Conservation (phyloP, 352 stramenopile genomes). For the Pythium sp. region DNA sequence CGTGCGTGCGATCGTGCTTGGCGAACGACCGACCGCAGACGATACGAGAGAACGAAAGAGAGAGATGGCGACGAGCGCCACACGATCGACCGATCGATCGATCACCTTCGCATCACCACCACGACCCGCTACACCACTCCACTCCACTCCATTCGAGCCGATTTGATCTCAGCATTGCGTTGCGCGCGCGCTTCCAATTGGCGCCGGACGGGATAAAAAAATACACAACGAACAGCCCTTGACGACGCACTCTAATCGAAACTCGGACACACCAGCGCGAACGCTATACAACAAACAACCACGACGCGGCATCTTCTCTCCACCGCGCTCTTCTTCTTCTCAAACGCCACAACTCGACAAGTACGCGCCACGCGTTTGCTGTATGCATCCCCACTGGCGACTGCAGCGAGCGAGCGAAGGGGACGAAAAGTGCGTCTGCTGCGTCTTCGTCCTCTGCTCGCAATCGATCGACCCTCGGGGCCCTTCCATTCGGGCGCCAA, state of each 20-base stretch:
- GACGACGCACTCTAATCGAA: conserved; percentile 9
- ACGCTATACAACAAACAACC: background rate
- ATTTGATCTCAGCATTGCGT: conserved; percentile 3
- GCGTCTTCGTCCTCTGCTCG: conserved; percentile 2
- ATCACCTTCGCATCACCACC: background rate
- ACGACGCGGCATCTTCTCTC: background rate
- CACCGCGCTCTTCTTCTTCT: conserved; percentile 7
- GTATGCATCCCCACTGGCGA: conserved; percentile 5
- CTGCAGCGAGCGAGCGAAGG: background rate
- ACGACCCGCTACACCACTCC: background rate
- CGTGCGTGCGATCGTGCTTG: background rate
- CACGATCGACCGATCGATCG: background rate
- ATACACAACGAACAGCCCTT: conserved; percentile 8
- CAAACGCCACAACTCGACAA: conserved; percentile 8
- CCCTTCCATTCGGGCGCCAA: conserved; percentile 21
- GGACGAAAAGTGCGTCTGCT: conserved; percentile 1
- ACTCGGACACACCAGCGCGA: conserved; percentile 5
- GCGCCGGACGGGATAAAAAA: conserved; percentile 8
- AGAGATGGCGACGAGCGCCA: background rate
- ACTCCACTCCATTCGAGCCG: background rate
- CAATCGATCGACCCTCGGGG: conserved; percentile 16
- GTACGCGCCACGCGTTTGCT: conserved; percentile 9
- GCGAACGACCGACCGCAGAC: background rate
- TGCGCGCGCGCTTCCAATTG: conserved; percentile 3
- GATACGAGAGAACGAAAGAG: background rate